Conservation (phyloP, 352 stramenopile genomes). For the Globisporangium heterothallicum region DNA sequence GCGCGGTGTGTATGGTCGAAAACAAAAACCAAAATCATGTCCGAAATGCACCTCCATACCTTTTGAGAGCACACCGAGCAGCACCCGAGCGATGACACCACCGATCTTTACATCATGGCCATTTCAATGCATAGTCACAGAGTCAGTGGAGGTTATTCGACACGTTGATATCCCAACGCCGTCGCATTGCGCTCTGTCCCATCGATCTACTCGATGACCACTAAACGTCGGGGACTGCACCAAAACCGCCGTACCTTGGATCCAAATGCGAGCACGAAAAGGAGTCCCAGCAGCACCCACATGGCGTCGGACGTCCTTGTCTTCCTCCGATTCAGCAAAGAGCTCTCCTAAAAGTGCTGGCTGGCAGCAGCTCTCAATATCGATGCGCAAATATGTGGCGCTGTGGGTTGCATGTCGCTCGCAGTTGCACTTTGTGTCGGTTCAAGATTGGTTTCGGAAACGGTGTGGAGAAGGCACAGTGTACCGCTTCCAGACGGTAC, state of each 20-base stretch:
- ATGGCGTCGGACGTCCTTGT: too few relatives aligned
- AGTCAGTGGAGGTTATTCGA: too few relatives aligned
- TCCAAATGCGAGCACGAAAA: slow-evolving; percentile 6
- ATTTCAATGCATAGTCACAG: not conserved
- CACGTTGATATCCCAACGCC: too few relatives aligned
- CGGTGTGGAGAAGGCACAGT: not conserved
- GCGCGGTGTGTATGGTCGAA: too few relatives aligned
- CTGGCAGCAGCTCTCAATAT: not conserved
- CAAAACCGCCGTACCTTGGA: slow-evolving; percentile 4
- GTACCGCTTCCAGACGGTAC: not conserved
- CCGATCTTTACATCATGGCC: slow-evolving; percentile 5
- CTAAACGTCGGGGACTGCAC: too few relatives aligned
- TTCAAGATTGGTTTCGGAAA: slow-evolving; percentile 8
- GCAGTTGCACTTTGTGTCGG: not conserved
- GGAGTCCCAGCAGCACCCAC: not conserved
- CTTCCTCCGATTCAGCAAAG: too few relatives aligned
- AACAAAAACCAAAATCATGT: not conserved
- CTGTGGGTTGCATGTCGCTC: not conserved
- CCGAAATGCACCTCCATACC: not conserved
- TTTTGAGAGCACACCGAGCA: slow-evolving; percentile 7
- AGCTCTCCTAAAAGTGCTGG: too few relatives aligned
- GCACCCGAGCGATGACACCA: not conserved
- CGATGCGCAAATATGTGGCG: not conserved
- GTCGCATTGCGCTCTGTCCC: too few relatives aligned
- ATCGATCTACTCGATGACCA: too few relatives aligned